phyloP scores from a whole-genome alignment of 1,284 basidiomycete genomes.

The Jaminaea rosea region DNA sequence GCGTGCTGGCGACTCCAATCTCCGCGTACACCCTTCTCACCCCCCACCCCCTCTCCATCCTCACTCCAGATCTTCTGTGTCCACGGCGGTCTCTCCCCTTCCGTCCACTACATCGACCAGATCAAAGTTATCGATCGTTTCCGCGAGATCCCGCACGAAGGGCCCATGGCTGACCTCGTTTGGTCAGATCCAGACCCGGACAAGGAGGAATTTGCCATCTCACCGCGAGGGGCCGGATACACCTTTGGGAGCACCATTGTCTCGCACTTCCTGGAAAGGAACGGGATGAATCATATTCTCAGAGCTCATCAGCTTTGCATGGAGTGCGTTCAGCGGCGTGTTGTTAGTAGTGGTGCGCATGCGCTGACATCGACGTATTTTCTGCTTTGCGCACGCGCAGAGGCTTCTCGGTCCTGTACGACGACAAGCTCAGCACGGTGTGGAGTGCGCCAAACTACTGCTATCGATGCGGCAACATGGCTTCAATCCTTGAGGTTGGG shows the following conservation, averaged over 20 bases:
- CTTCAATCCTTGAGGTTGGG: slow-evolving; percentile 89
- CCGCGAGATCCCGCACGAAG: slow-evolving; percentile 98
- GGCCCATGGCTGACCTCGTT: slow-evolving; percentile 99
- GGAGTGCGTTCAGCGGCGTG: too few relatives aligned
- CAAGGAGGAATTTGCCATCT: slow-evolving; percentile 98
- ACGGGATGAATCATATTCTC: slow-evolving; percentile 93
- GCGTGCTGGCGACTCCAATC: background rate
- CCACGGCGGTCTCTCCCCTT: slow-evolving; percentile 66
- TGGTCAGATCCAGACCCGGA: slow-evolving; percentile 99
- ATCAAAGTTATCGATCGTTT: slow-evolving; percentile 99
- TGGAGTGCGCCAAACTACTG: slow-evolving; percentile 99
- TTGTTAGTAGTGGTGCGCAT: too few relatives aligned
- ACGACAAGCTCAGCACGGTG: slow-evolving; percentile 88
- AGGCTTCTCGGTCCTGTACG: slow-evolving; percentile 90
- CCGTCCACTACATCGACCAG: slow-evolving; percentile 97
- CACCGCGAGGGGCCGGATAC: slow-evolving; percentile 92
- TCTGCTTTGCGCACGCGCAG: too few relatives aligned
- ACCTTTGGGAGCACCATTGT: slow-evolving; percentile 98
- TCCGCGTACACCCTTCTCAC: too few relatives aligned
- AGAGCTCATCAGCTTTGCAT: slow-evolving; percentile 98
- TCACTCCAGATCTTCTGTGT: background rate
- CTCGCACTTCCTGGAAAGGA: slow-evolving; percentile 83
- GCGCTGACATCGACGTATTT: too few relatives aligned
- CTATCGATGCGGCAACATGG: slow-evolving; percentile 93
- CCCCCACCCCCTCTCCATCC: background rate